Percentiles rank a stretch among this genome's conserved stretches.
phyloP scores from a whole-genome alignment of 805 yeast genomes.

The Metschnikowia hibisci region DNA sequence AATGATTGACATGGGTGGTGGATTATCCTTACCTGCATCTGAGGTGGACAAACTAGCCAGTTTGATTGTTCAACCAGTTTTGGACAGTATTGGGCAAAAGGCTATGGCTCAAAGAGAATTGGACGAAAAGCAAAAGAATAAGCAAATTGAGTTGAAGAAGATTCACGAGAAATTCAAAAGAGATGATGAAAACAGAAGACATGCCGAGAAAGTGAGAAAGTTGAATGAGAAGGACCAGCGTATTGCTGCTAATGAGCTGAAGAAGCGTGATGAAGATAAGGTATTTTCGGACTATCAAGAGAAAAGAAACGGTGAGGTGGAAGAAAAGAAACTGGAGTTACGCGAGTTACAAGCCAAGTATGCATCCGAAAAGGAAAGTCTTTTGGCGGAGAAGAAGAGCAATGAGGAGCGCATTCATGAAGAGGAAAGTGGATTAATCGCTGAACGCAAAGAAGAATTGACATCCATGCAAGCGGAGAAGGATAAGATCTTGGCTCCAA shows the following conservation, averaged over 20 bases:
- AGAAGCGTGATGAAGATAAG: constrained; percentile 29
- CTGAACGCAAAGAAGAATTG: constrained; percentile 45
- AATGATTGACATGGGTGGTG: constrained; percentile 78
- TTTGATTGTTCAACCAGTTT: constrained; percentile 76
- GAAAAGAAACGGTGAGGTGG: constrained; percentile 29
- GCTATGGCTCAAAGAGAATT: constrained; percentile 65
- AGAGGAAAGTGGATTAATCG: constrained; percentile 42
- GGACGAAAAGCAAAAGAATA: constrained; percentile 32
- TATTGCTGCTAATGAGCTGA: constrained; percentile 28
- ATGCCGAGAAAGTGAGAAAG: constrained; percentile 31
- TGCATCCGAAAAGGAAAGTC: constrained; percentile 37
- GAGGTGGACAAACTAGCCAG: constrained; percentile 81
- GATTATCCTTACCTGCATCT: constrained; percentile 65
- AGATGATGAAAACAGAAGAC: constrained; percentile 25
- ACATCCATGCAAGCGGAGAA: constrained; percentile 48
- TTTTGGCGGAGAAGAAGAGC: constrained; percentile 44
- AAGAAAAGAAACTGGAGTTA: constrained; percentile 25
- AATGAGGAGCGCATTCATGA: constrained; percentile 43
- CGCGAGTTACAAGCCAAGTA: constrained; percentile 36
- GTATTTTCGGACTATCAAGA: constrained; percentile 27
- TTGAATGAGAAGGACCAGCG: constrained; percentile 37
- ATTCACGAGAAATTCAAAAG: constrained; percentile 27
- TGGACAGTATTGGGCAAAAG: constrained; percentile 65
- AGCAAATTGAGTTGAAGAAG: constrained; percentile 32
- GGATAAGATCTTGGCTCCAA: constrained; percentile 53